A percentile compares a stretch with the other conserved stretches of the same genome.
These are phyloP conservation scores for Termitomyces sp. DNA, from an alignment of 768 basidiomycete genomes.

Conservation along the genomic window DNA sequence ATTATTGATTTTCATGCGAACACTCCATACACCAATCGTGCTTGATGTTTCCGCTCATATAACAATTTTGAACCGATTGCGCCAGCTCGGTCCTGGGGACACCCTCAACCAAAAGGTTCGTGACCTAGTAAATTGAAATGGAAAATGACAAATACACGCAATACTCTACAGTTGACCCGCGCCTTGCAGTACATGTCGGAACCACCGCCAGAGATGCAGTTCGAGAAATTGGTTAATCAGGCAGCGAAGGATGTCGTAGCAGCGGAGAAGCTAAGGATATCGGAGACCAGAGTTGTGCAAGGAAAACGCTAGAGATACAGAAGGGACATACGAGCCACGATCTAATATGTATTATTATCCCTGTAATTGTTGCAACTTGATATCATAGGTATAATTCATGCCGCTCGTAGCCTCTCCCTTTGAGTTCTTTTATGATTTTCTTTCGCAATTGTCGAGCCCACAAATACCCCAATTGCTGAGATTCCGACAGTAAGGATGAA, in stretches of 20 bases:
- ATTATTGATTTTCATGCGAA: conserved; percentile 56
- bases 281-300: conserved; percentile 33
- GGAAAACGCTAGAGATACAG: conserved; percentile 22
- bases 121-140: background rate
- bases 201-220: conserved; percentile 36
- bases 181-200: conserved; percentile 47
- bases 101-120: conserved; percentile 45
- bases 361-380: background rate
- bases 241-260: conserved; percentile 59
- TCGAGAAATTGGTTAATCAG: conserved; percentile 48
- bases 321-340: conserved; percentile 11
- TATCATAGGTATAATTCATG: conserved; percentile 27
- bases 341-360: background rate
- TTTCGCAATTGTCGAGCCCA: conserved; percentile 70
- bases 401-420: conserved; percentile 55
- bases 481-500: conserved; percentile 78
- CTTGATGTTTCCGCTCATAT: conserved; percentile 49
- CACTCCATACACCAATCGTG: conserved; percentile 45
- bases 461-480: conserved; percentile 71
- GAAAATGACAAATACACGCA: background rate
- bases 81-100: conserved; percentile 40
- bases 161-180: conserved; percentile 41
- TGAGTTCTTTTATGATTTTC: conserved; percentile 67
- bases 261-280: conserved; percentile 59
- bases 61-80: conserved; percentile 44